phyloP scores from a whole-genome alignment of 2,329 filamentous ascomycete species.

The Alternaria triticimaculans region DNA sequence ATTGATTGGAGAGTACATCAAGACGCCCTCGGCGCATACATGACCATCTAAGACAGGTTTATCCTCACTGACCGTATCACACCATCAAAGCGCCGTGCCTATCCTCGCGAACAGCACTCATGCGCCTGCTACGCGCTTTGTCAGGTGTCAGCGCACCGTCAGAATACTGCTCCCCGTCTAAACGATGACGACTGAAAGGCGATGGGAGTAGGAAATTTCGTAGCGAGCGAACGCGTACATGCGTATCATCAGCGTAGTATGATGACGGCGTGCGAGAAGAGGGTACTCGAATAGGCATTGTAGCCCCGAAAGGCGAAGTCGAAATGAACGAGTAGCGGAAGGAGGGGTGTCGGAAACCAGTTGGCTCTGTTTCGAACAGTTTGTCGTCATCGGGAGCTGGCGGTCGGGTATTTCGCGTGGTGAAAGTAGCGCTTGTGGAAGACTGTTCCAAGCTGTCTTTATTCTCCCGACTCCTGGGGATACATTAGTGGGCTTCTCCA shows the following conservation, averaged over 20 bases:
- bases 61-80: background rate
- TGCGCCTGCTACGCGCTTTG: background rate
- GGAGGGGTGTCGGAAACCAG: background rate
- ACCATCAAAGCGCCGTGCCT: background rate
- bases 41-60: rapidly evolving
- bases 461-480: background rate
- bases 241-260: background rate
- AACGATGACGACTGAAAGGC: background rate
- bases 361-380: background rate
- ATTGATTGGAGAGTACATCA: background rate
- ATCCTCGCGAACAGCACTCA: background rate
- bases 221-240: background rate
- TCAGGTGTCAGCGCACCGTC: background rate
- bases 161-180: background rate
- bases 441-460: background rate
- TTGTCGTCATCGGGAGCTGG: background rate
- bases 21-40: background rate
- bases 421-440: background rate
- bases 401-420: background rate
- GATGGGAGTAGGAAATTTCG: background rate
- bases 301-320: background rate
- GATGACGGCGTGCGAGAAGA: background rate
- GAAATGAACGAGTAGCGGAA: constrained; percentile 1
- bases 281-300: background rate
- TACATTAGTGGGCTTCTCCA: rapidly evolving